Conservation (phyloP, 331 rosid genomes). For the Quercus lobata region DNA sequence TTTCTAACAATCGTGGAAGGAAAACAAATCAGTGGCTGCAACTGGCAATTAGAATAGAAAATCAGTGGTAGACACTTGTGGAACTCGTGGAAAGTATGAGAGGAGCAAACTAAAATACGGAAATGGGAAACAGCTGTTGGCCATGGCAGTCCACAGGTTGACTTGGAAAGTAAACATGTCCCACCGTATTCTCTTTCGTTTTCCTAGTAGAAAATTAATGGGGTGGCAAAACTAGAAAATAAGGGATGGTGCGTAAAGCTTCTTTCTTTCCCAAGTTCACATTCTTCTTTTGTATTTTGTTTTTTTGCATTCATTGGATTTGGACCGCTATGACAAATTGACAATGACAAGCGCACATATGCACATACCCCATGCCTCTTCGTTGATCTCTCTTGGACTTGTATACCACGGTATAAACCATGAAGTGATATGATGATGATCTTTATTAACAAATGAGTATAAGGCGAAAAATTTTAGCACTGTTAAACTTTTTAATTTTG, state of each 20-base stretch:
- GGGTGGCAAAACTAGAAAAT: background rate
- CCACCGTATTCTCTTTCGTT: background rate
- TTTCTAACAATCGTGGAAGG: too few relatives aligned
- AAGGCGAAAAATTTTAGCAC: too few relatives aligned
- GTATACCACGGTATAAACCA: too few relatives aligned
- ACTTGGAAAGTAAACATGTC: constrained; percentile 22
- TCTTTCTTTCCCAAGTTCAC: background rate
- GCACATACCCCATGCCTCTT: background rate
- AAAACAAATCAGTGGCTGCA: too few relatives aligned
- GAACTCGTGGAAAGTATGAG: background rate
- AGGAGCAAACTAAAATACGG: background rate
- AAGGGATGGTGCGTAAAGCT: constrained; percentile 4
- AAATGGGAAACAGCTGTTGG: constrained; percentile 17
- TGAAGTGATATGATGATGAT: too few relatives aligned
- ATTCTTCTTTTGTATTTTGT: background rate
- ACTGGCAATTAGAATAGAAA: background rate
- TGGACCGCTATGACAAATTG: background rate
- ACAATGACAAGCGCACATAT: background rate
- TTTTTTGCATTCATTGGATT: background rate
- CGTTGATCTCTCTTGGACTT: background rate
- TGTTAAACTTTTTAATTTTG: too few relatives aligned
- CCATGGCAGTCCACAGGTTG: constrained; percentile 18
- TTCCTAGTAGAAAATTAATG: background rate
- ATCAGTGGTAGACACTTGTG: background rate
- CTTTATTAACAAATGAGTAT: too few relatives aligned